Percentiles rank a stretch among this genome's conserved stretches.
phyloP scores from a whole-genome alignment of 1,284 basidiomycete genomes.

The Pholiota adiposa region DNA sequence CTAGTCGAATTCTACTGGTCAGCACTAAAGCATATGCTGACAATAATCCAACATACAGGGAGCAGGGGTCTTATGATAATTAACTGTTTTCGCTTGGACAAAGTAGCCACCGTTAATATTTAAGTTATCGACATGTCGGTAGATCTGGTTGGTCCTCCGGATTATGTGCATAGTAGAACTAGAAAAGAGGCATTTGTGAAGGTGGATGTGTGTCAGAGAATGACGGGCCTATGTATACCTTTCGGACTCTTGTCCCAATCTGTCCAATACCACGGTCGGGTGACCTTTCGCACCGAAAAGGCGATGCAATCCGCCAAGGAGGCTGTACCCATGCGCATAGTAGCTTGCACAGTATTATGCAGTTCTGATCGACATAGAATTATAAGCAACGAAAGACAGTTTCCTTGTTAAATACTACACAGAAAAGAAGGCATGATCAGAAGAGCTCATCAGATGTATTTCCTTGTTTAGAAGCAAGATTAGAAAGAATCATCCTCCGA shows the following conservation, averaged over 20 bases:
- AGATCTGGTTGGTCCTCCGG: background rate
- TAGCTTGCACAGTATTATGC: background rate
- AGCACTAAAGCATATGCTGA: background rate
- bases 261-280: background rate
- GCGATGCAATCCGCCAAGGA: background rate
- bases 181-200: background rate
- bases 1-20: background rate
- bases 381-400: background rate
- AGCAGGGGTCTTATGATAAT: background rate
- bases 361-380: background rate
- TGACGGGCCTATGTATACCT: background rate
- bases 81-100: background rate
- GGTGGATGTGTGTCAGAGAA: background rate
- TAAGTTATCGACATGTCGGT: background rate
- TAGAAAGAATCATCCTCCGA: conserved; percentile 38
- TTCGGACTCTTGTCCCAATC: background rate
- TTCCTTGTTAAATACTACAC: background rate
- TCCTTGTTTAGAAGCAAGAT: conserved; percentile 25
- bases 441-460: conserved; percentile 18
- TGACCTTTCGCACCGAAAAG: background rate
- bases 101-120: background rate
- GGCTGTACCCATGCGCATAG: background rate
- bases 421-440: conserved; percentile 3
- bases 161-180: background rate
- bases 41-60: background rate